A percentile compares a stretch with the other conserved stretches of the same genome.
Conservation (phyloP, 2,329 filamentous ascomycete species). For the Decorospora gaudefroyi region DNA sequence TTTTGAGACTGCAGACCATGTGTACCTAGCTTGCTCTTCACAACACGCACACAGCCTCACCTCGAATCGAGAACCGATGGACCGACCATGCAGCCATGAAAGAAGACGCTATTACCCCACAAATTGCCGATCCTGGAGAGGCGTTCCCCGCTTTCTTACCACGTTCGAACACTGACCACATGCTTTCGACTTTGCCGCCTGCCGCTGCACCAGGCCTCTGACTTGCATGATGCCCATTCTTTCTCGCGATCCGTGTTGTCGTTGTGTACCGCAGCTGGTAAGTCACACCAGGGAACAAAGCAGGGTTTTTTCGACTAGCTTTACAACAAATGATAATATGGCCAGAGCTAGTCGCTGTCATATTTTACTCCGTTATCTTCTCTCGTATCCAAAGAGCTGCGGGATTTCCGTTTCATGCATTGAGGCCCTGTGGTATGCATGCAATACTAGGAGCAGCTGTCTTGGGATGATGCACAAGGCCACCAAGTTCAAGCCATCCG, state of each 20-base stretch:
- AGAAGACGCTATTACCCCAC: slow-evolving; percentile 45
- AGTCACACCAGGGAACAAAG: too few species aligned
- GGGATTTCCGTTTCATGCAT: slow-evolving; percentile 27
- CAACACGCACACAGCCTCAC: slow-evolving; percentile 33
- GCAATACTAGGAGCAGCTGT: slow-evolving; percentile 22
- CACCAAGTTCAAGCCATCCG: slow-evolving; percentile 20
- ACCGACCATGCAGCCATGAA: slow-evolving; percentile 30
- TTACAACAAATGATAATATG: too few species aligned
- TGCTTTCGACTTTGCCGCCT: slow-evolving; percentile 22
- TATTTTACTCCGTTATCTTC: too few species aligned
- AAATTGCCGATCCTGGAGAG: slow-evolving; percentile 41
- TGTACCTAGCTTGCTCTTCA: slow-evolving; percentile 19
- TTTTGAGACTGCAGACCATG: slow-evolving; percentile 14
- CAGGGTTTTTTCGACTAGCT: too few species aligned
- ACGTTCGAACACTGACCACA: slow-evolving; percentile 35
- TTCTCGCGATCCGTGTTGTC: slow-evolving; percentile 23
- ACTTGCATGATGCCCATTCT: slow-evolving; percentile 45
- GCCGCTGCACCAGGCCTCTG: slow-evolving; percentile 32
- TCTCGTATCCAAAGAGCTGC: too few species aligned
- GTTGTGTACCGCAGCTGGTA: too few species aligned
- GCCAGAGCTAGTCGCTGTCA: too few species aligned
- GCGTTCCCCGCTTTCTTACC: slow-evolving; percentile 45
- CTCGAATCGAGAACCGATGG: slow-evolving; percentile 29
- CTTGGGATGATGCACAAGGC: slow-evolving; percentile 23
- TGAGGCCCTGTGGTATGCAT: slow-evolving; percentile 25